Evolutionary conservation across 2,329 filamentous ascomycete genomes (phyloP), one percentile per base, ranked within the genome.

Genomic region (Lecanoromycetidae sp.): DNA sequence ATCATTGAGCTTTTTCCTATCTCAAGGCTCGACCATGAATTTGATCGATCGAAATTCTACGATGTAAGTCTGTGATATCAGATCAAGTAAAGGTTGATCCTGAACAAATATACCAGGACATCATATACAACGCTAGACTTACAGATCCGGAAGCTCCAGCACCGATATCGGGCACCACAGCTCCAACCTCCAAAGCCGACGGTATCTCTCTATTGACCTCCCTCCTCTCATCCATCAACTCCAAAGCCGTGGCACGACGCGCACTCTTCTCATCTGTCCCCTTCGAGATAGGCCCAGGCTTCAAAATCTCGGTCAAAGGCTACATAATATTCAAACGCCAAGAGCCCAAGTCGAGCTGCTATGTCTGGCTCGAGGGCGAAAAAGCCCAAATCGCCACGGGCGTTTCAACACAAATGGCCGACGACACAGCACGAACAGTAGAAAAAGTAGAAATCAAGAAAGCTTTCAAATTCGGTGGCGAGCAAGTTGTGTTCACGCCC

Each of bases 381-480:
- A 80, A 79, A 53, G 76, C 86, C 0, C 83, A 94, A 59, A 82
- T 96, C 48, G 88, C 79, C 1, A 71, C 76, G 10, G 79, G 84
- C 1, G 76, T 82, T 56, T 91, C 85, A 0, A 80, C 79, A 1
- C 77, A 80, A 48, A 74, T 88, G 46, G 82, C 86, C 3, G 84
- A 87, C 51, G 86, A 93, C 56, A 87, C 80, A 15, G 77, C 82
- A 2, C 75, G 80, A 30, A 77, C 79, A 0, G 79, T 96, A 0
- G 82, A 93, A 53, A 88, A 88, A 56, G 68, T 67, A 3, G 87
- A 96, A 57, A 76, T 93, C 17, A 83, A 83, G 50, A 95, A 91
- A 63, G 91, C 90, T 0, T 98, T 91, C 71, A 95, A 91, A 57
- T 96, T 96, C 59, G 91, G 90, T 10, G 88, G 87, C 32, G 86